These are phyloP conservation scores for Oemleria cerasiformis DNA, from an alignment of 306 rosid genomes.

Conservation along the genomic window DNA sequence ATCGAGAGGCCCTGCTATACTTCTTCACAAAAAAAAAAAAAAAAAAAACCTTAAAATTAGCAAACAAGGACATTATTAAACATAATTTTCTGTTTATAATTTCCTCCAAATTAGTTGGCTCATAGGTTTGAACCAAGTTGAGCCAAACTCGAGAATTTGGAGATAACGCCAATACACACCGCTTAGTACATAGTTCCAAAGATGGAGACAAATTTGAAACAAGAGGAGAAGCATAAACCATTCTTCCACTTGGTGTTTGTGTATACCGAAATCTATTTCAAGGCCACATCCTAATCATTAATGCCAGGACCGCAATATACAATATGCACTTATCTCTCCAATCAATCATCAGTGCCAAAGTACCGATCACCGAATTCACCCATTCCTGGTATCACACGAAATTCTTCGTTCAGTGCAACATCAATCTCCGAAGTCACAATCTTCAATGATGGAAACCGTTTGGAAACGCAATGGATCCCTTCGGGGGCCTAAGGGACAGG, in stretches of 20 bases:
- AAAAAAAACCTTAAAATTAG: neutral
- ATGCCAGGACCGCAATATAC: neutral
- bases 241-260: constrained; percentile 4
- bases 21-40: neutral
- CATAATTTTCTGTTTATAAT: neutral
- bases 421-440: constrained; percentile 97
- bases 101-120: neutral
- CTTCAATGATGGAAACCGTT: constrained; percentile 80
- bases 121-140: neutral
- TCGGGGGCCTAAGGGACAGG: constrained; percentile 74
- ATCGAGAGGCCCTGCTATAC: neutral
- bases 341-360: constrained; percentile 77
- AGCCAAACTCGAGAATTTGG: neutral
- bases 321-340: neutral
- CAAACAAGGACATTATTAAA: neutral
- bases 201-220: neutral
- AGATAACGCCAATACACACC: constrained; percentile 1
- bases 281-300: neutral
- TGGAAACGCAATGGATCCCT: constrained; percentile 88
- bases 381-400: constrained; percentile 85
- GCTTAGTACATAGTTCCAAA: neutral
- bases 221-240: neutral
- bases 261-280: neutral
- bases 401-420: constrained; percentile 67
- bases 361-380: constrained; percentile 97